Conservation (phyloP, 2,329 filamentous ascomycete species). For the Chaetomium strumarium region DNA sequence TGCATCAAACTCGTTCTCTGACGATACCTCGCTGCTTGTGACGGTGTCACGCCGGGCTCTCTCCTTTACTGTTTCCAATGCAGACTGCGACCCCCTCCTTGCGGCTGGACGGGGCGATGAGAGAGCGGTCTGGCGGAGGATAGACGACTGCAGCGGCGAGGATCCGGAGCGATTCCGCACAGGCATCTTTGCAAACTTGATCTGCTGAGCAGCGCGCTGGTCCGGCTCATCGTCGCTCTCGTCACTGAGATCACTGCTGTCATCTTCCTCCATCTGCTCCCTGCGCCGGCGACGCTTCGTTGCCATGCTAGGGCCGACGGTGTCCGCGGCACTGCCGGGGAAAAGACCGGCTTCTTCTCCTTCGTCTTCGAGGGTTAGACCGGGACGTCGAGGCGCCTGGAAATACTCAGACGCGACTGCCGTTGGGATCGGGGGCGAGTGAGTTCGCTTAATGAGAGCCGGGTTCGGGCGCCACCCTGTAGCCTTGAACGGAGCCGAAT, state of each 20-base stretch:
- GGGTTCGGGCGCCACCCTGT: conserved; percentile 73
- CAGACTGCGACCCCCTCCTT: conserved; percentile 65
- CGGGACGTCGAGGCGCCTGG: conserved; percentile 59
- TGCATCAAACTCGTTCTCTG: conserved; percentile 71
- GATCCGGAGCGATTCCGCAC: conserved; percentile 79
- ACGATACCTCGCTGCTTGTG: conserved; percentile 77
- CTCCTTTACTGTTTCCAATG: conserved; percentile 64
- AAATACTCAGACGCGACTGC: conserved; percentile 81
- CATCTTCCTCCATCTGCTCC: conserved; percentile 76
- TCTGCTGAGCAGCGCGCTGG: conserved; percentile 72
- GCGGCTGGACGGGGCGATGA: conserved; percentile 44
- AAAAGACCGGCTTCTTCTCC: conserved; percentile 69
- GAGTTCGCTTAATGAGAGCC: conserved; percentile 71
- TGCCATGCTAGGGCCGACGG: conserved; percentile 60
- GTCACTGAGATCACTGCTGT: conserved; percentile 79
- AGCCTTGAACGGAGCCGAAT: conserved; percentile 74
- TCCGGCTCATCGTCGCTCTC: conserved; percentile 77
- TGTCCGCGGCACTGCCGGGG: conserved; percentile 61
- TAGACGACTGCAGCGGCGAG: conserved; percentile 70
- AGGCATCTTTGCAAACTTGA: conserved; percentile 95
- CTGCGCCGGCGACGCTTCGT: conserved; percentile 60
- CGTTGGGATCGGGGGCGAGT: conserved; percentile 81
- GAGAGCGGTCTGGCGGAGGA: conserved; percentile 48
- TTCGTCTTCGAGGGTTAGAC: conserved; percentile 62
- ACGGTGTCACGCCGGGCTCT: conserved; percentile 67